phyloP scores from a whole-genome alignment of 176 grass and related monocot species.

The Carex littledalei region DNA sequence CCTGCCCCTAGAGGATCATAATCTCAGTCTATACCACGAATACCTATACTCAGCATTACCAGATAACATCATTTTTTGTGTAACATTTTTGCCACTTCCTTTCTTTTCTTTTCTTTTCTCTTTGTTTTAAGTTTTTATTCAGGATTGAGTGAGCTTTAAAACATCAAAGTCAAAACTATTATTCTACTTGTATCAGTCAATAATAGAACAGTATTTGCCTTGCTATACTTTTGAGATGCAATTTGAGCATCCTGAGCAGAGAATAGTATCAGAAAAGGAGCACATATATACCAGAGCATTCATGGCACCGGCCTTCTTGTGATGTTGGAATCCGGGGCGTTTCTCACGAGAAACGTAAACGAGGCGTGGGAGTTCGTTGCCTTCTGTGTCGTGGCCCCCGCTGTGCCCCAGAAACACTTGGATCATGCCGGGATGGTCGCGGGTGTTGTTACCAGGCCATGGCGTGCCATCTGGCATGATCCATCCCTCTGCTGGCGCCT shows the following conservation, averaged over 20 bases:
- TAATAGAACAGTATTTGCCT: not conserved
- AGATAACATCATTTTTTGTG: not conserved
- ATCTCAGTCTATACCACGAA: not conserved
- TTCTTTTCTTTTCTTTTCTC: not conserved
- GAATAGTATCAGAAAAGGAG: not conserved
- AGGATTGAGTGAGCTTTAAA: not conserved
- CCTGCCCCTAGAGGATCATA: not conserved
- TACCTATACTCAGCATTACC: not conserved
- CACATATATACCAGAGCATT: slow-evolving; percentile 63
- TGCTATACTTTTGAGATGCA: not conserved
- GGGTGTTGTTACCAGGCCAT: slow-evolving; percentile 97
- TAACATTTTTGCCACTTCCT: not conserved
- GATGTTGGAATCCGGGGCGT: slow-evolving; percentile 87
- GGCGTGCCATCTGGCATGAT: slow-evolving; percentile 99
- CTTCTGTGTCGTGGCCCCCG: slow-evolving; percentile 84
- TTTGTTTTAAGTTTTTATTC: not conserved
- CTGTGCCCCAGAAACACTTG: slow-evolving; percentile 97
- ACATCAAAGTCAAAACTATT: not conserved
- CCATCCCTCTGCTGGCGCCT: slow-evolving; percentile 83
- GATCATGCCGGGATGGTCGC: slow-evolving; percentile 99
- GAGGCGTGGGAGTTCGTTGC: slow-evolving; percentile 86
- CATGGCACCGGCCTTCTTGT: slow-evolving; percentile 99
- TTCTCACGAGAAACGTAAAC: slow-evolving; percentile 99
- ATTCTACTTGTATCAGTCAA: not conserved
- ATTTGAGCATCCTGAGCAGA: not conserved